Base-by-base conservation (phyloP, 768 basidiomycete species). In the Pulveroboletus sp. region DNA sequence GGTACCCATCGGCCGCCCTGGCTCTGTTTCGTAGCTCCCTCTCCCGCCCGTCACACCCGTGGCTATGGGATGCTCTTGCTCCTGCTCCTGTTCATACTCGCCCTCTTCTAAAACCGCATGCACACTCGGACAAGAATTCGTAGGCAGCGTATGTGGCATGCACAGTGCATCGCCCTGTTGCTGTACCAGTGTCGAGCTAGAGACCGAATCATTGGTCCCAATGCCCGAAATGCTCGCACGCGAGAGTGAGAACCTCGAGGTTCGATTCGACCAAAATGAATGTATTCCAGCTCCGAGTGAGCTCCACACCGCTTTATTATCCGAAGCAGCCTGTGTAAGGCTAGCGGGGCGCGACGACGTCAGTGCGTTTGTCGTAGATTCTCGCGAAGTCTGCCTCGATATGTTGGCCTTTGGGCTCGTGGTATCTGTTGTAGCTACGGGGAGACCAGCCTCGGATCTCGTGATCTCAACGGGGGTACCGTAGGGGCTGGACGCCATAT, bases 211-310 rank as follows among this genome's bases (percentile, higher is more conserved):
- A n/a, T 51, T 58, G 43, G 68, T 52, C 27, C 31, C 51, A 38
- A 55, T 44, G 33, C 68, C 66, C 21, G 47, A 52, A n/a, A 61
- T 18, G 37, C 68, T 66, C 35, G 49, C 47, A 42, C 66, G 68
- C 10, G 69, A 62, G 28, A 69, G 52, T 14, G 76, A 70, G 54
- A 76, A 67, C 43, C 74, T 67, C 2, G 71, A 57, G 7, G 73
- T 57, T 11, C 75, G 67, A 46, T 49, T 69, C 32, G 74, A 64
- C 64, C 78, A 71, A 57, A 80, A 73, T 12, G 78, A 75, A 12
- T 79, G 75, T 49, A 81, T 69, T 38, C 74, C 73, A 8, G 69
- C 64, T 39, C 77, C 76, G 64, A 77, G 72, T 14, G 71, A 59
- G 37, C 60, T 67, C 15, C 76, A 38, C 5, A 70, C 62, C 15